phyloP scores from a whole-genome alignment of 805 yeast genomes.

The Danielia reshetovae region DNA sequence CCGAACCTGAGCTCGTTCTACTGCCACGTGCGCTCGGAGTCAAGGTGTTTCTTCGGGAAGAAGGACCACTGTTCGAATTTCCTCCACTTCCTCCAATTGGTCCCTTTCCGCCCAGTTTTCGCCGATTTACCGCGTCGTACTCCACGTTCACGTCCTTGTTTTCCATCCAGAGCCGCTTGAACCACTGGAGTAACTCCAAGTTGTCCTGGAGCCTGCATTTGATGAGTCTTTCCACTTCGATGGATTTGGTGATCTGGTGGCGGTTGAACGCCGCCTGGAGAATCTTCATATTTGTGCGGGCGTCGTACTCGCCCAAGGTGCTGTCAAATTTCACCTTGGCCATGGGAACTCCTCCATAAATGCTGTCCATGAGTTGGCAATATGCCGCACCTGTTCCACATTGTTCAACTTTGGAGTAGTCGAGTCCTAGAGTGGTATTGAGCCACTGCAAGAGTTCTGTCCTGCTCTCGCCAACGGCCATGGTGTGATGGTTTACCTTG shows the following conservation, averaged over 20 bases:
- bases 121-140: constrained; percentile 58
- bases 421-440: constrained; percentile 61
- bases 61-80: constrained; percentile 6
- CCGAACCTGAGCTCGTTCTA: constrained; percentile 4
- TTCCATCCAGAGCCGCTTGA: constrained; percentile 77
- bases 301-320: constrained; percentile 70
- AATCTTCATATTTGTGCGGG: constrained; percentile 75
- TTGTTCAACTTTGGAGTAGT: constrained; percentile 78
- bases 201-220: constrained; percentile 93
- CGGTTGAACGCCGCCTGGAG: constrained; percentile 75
- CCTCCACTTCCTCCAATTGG: constrained; percentile 2
- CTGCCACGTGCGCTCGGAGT: constrained; percentile 5
- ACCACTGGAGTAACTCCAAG: constrained; percentile 91
- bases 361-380: constrained; percentile 86
- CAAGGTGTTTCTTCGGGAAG: constrained; percentile 10
- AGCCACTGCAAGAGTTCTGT: constrained; percentile 83
- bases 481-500: constrained; percentile 1
- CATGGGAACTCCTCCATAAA: constrained; percentile 81
- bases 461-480: constrained; percentile 65
- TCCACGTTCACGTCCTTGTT: constrained; percentile 55
- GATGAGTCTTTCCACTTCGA: constrained; percentile 77
- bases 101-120: constrained; percentile 11
- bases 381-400: constrained; percentile 96
- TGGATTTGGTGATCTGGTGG: constrained; percentile 65
- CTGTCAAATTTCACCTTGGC: constrained; percentile 62